Conservation (phyloP, 2,329 filamentous ascomycete genomes). For the Phoma sp. region DNA sequence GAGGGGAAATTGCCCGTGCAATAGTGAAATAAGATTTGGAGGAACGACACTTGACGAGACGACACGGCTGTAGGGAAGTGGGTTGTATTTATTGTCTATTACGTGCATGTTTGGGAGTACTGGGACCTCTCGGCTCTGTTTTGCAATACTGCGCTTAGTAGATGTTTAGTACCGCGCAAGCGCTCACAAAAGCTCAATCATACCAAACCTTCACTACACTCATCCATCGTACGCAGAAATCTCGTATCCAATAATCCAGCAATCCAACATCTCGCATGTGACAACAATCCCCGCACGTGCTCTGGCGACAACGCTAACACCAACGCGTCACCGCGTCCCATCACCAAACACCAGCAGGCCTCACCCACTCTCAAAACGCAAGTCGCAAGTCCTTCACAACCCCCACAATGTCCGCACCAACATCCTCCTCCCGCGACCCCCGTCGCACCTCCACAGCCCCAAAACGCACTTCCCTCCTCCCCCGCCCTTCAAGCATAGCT, state of each 20-base stretch:
- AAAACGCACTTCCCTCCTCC: constrained; percentile 48
- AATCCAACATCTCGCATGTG: too few relatives aligned
- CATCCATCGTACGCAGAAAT: too few relatives aligned
- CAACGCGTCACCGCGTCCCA: constrained; percentile 9
- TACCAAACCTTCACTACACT: too few relatives aligned
- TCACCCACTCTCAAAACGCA: not conserved
- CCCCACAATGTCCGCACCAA: constrained; percentile 30
- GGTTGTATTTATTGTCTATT: not conserved
- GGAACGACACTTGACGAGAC: not conserved
- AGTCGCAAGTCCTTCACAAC: too few relatives aligned
- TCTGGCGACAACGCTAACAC: constrained; percentile 5
- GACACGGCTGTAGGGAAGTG: not conserved
- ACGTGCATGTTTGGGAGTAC: constrained; percentile 3
- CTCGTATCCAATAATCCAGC: too few relatives aligned
- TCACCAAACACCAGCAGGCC: not conserved
- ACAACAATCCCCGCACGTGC: constrained; percentile 1
- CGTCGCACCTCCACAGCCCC: constrained; percentile 42
- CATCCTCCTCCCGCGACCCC: constrained; percentile 24
- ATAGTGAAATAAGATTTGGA: not conserved
- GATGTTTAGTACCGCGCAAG: not conserved
- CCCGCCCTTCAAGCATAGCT: constrained; percentile 47
- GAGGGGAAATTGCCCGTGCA: constrained; percentile 60
- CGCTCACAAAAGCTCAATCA: not conserved
- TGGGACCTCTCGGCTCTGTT: constrained; percentile 1
- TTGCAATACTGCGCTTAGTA: not conserved